Conservation (phyloP, 768 basidiomycete species). For the Lactarius vividus region DNA sequence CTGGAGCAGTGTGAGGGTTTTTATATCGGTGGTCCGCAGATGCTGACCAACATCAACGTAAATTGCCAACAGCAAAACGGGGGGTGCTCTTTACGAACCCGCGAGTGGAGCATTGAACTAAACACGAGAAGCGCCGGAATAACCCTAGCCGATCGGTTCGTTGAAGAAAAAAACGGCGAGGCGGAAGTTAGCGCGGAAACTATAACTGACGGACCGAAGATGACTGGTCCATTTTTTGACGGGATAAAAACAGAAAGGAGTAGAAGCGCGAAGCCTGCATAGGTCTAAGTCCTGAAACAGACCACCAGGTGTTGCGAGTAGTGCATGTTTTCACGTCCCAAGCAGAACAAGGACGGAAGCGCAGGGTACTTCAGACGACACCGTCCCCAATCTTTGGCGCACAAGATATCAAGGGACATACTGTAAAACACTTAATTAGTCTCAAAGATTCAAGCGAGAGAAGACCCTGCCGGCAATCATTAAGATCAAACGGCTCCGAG, state of each 20-base stretch:
- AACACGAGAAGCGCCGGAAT: not conserved
- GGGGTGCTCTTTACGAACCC: too few relatives aligned
- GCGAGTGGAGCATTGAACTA: not conserved
- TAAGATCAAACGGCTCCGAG: not conserved
- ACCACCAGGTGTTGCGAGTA: not conserved
- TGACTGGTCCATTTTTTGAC: not conserved
- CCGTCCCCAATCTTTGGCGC: not conserved
- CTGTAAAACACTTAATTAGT: not conserved
- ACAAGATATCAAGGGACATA: not conserved
- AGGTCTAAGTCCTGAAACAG: not conserved
- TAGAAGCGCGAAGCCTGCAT: not conserved
- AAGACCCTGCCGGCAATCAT: not conserved
- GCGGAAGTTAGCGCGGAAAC: not conserved
- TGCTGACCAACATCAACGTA: constrained; percentile 10
- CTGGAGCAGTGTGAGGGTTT: not conserved
- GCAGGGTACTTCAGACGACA: not conserved
- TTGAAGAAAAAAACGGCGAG: not conserved
- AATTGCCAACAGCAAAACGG: not conserved
- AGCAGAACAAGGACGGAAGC: not conserved
- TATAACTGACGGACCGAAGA: not conserved
- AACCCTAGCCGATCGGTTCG: not conserved
- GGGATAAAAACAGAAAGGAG: not conserved
- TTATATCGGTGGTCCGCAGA: constrained; percentile 1
- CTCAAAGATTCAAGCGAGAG: not conserved
- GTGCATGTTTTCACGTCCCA: not conserved